Conservation (phyloP, 805 yeast species). For the Zygotorulaspora sp. region DNA sequence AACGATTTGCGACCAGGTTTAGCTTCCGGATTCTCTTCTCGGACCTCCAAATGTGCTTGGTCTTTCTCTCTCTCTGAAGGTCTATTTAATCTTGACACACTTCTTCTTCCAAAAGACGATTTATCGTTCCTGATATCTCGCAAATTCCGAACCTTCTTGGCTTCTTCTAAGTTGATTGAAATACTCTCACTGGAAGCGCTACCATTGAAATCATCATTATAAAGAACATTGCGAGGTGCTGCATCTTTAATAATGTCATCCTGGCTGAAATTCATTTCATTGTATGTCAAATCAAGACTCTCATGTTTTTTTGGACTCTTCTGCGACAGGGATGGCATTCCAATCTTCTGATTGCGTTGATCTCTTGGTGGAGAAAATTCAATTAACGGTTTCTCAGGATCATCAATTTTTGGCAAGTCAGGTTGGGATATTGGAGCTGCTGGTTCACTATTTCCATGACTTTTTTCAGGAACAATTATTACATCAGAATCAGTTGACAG, state of each 20-base stretch:
- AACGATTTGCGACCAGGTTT: constrained; percentile 20
- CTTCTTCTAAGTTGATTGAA: constrained; percentile 24
- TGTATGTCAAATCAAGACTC: constrained; percentile 17
- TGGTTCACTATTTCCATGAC: not conserved
- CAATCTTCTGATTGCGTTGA: constrained; percentile 1
- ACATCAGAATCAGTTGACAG: constrained; percentile 1
- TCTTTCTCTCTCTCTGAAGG: constrained; percentile 2
- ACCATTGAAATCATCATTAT: constrained; percentile 11
- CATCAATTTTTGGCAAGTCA: not conserved
- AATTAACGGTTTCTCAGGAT: constrained; percentile 12
- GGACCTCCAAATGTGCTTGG: constrained; percentile 3
- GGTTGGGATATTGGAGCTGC: constrained; percentile 2
- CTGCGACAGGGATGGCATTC: not conserved
- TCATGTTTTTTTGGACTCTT: constrained; percentile 7
- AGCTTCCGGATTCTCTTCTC: constrained; percentile 3
- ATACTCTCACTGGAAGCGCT: constrained; percentile 31
- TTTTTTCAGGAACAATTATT: constrained; percentile 12
- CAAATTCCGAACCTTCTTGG: constrained; percentile 10
- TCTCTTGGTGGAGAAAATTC: constrained; percentile 16
- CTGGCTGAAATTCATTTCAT: constrained; percentile 21
- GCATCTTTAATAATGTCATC: constrained; percentile 9
- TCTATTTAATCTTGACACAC: constrained; percentile 3
- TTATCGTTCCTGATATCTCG: constrained; percentile 1
- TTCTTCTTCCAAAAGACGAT: not conserved
- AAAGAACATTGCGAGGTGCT: constrained; percentile 5